A percentile compares a stretch with the other conserved stretches of the same genome.
Conservation (phyloP, 192 early-diverging fungal species). For the Gonapodya prolifera region DNA sequence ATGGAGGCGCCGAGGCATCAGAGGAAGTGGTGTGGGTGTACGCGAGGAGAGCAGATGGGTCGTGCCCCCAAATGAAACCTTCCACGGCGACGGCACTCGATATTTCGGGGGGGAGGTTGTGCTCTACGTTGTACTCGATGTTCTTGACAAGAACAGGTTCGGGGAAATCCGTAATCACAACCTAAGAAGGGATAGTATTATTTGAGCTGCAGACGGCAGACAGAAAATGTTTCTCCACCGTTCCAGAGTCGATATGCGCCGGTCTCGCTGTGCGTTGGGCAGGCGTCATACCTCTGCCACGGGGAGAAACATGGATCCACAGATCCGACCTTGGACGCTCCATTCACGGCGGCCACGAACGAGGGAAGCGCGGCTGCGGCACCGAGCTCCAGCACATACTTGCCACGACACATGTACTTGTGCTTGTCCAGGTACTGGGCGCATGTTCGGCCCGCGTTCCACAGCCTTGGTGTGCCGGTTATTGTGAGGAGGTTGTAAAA, state of each 20-base stretch:
- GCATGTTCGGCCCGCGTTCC: not conserved
- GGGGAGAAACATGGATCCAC: no score
- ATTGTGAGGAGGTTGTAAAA: not conserved
- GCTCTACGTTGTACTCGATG: not conserved
- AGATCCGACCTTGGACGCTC: not conserved
- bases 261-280: not conserved
- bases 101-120: not conserved
- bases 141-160: not conserved
- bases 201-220: no score
- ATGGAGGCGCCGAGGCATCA: not conserved
- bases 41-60: not conserved
- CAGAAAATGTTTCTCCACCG: no score
- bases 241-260: no score
- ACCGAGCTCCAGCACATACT: not conserved
- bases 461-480: not conserved
- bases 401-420: not conserved
- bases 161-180: not conserved
- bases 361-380: not conserved
- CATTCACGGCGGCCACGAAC: not conserved
- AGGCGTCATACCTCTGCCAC: not conserved
- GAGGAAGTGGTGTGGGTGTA: no score
- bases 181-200: no score
- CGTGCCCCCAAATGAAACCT: not conserved
- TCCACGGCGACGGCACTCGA: not conserved
- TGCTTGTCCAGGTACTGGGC: slow-evolving; percentile 1